Evolutionary conservation across 2,329 filamentous ascomycete species (phyloP).

Genomic region (Calonectria montana): DNA sequence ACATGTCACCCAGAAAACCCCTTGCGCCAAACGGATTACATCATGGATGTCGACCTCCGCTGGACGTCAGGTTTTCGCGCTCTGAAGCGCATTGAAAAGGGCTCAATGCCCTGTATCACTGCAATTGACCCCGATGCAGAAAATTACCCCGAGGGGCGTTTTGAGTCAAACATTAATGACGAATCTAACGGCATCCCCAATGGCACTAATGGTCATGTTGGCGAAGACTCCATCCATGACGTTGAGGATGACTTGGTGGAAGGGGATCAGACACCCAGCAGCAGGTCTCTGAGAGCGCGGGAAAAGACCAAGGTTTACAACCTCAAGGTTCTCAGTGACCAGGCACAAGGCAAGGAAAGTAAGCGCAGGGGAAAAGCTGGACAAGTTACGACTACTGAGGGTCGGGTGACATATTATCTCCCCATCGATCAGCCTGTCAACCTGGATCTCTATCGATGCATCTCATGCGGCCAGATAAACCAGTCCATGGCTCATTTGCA

Average conservation of each 20-base stretch:
- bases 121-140: slow-evolving; percentile 51
- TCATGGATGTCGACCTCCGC: slow-evolving; percentile 61
- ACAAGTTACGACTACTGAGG: slow-evolving; percentile 48
- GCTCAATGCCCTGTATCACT: slow-evolving; percentile 58
- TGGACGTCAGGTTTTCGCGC: slow-evolving; percentile 57
- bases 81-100: slow-evolving; percentile 50
- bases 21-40: slow-evolving; percentile 53
- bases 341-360: slow-evolving; percentile 64
- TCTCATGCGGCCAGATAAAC: slow-evolving; percentile 61
- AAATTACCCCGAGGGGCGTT: slow-evolving; percentile 36
- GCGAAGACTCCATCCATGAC: slow-evolving; percentile 50
- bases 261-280: slow-evolving; percentile 63
- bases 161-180: slow-evolving; percentile 36
- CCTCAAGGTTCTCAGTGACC: slow-evolving; percentile 68
- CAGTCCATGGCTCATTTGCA: slow-evolving; percentile 60
- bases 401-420: slow-evolving; percentile 58
- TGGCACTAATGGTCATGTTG: slow-evolving; percentile 30
- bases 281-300: slow-evolving; percentile 61
- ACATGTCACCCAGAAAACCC: slow-evolving; percentile 39
- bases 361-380: slow-evolving; percentile 50
- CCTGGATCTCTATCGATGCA: slow-evolving; percentile 62
- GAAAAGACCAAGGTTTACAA: slow-evolving; percentile 67
- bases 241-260: slow-evolving; percentile 57
- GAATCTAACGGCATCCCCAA: slow-evolving; percentile 30
- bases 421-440: slow-evolving; percentile 57